Base-by-base conservation (phyloP, 2,329 filamentous ascomycete species). In the Diplodia seriata region DNA sequence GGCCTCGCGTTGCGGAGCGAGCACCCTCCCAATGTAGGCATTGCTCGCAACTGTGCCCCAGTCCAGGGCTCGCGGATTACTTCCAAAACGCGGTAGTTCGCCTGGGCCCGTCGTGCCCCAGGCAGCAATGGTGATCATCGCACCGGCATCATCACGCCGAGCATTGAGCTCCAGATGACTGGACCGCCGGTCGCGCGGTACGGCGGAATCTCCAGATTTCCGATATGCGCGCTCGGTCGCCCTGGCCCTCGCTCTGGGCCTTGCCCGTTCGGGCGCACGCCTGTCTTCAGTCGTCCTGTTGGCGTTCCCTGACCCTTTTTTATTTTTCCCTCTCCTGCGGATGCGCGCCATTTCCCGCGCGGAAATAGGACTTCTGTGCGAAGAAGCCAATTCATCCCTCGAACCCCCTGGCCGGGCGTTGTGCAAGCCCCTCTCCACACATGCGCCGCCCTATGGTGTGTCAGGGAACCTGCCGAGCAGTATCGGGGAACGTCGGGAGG, bases 401-500 rank as follows among this genome's bases (percentile, higher is more conserved):
- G 18, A 38, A 62, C 26, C 57, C 57, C 57, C 57, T 50, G 57
- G 57, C 43, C 40, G 57, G 31, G 40, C 47, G 33, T 49, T 33
- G 57, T 62, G 43, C 57, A 62, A 62, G 43, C 26, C 57, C 23
- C 23, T n/a, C 54, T 56, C 54, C 54, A 55, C 54, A 56, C n/a
- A 33, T 40, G 36, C 36, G 55, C 33, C 20, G 55, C 55, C 55
- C 55, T 59, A 43, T 31, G 18, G 54, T 26, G 40, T 9, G 20
- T 20, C 47, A 43, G 40, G 47, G 43, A 63, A 49, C 40, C 15
- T 49, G 59, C 43, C 59, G 59, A 49, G 59, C 50, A 63, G 29
- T 47, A 40, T 63, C 59, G 59, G 59, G 59, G 59, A 63, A 51
- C 59, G 59, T 63, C 59, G 59, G 59, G 59, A 63, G n/a, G 23